phyloP scores from a whole-genome alignment of 2,329 filamentous ascomycete genomes.

The Dactylellina leptospora region DNA sequence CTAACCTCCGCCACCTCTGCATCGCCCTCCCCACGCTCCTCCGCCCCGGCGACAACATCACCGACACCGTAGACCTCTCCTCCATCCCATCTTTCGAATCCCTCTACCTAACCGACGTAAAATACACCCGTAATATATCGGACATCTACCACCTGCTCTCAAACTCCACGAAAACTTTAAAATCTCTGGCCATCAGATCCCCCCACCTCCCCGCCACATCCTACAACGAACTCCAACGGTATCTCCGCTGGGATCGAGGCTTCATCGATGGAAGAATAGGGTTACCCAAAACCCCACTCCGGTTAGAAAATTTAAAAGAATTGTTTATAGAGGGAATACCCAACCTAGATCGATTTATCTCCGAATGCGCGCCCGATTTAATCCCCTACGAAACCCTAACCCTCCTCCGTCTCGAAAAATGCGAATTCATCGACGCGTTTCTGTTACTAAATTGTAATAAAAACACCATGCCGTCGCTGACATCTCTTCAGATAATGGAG shows the following conservation, averaged over 20 bases:
- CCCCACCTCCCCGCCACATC: background rate
- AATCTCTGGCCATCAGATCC: slow-evolving; percentile 21
- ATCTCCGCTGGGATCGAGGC: background rate
- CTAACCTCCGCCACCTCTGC: slow-evolving; percentile 17
- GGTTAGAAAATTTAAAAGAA: slow-evolving; percentile 5
- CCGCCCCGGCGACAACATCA: slow-evolving; percentile 8
- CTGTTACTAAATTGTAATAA: background rate
- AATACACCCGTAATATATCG: slow-evolving; percentile 10
- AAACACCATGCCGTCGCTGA: slow-evolving; percentile 16
- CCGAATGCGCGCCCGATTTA: slow-evolving; percentile 29
- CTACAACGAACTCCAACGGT: background rate
- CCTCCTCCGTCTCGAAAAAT: slow-evolving; percentile 30
- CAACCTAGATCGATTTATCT: slow-evolving; percentile 4
- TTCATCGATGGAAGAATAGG: background rate
- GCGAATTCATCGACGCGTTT: background rate
- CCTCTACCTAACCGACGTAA: slow-evolving; percentile 23
- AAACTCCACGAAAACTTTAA: slow-evolving; percentile 5
- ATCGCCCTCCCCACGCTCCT: slow-evolving; percentile 25
- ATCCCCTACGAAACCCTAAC: slow-evolving; percentile 5
- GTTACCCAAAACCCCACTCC: slow-evolving; percentile 7
- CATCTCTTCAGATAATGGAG: slow-evolving; percentile 24
- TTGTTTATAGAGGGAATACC: slow-evolving; percentile 27
- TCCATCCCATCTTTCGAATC: slow-evolving; percentile 9
- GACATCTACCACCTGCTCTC: slow-evolving; percentile 15
- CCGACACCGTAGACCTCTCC: background rate